Percentiles rank a stretch among this genome's conserved stretches.
These are phyloP conservation scores for Plantago major DNA, from an alignment of 257 asterid genomes.

Conservation along the genomic window DNA sequence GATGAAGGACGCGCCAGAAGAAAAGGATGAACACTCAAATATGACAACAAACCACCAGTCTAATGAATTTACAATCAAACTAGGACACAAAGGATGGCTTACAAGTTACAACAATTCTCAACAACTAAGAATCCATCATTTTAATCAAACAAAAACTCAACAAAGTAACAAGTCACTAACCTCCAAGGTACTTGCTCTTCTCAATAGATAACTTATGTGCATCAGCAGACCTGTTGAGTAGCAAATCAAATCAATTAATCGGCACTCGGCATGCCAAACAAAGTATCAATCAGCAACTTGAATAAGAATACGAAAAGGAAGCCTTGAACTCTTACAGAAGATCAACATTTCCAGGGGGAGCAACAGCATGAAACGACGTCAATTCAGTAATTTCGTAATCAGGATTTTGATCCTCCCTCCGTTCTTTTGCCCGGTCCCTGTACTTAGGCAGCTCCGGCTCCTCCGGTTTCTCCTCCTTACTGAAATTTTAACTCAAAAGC, in stretches of 20 bases:
- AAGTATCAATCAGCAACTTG: not conserved
- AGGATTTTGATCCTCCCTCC: constrained; percentile 95
- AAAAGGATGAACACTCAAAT: not conserved
- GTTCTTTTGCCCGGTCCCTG: constrained; percentile 92
- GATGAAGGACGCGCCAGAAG: constrained; percentile 3
- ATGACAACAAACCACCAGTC: not conserved
- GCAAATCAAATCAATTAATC: not conserved
- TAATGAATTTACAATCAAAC: not conserved
- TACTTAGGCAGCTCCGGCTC: constrained; percentile 82
- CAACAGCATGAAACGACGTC: constrained; percentile 90
- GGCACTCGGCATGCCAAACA: constrained; percentile 13
- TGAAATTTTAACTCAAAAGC: constrained; percentile 21
- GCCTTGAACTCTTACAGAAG: constrained; percentile 39
- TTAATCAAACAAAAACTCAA: not conserved
- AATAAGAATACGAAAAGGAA: not conserved
- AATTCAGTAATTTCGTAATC: constrained; percentile 83
- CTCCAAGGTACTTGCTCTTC: constrained; percentile 99
- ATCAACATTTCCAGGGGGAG: constrained; percentile 93
- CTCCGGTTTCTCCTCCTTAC: constrained; percentile 87
- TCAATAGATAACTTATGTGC: constrained; percentile 94
- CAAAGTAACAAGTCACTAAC: constrained; percentile 28
- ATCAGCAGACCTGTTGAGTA: constrained; percentile 66
- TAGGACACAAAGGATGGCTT: not conserved
- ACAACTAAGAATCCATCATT: not conserved
- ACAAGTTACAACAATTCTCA: not conserved